Evolutionary conservation across 768 basidiomycete species (phyloP), one percentile per base, ranked within the genome.

Genomic region (Tulasnella sp.): DNA sequence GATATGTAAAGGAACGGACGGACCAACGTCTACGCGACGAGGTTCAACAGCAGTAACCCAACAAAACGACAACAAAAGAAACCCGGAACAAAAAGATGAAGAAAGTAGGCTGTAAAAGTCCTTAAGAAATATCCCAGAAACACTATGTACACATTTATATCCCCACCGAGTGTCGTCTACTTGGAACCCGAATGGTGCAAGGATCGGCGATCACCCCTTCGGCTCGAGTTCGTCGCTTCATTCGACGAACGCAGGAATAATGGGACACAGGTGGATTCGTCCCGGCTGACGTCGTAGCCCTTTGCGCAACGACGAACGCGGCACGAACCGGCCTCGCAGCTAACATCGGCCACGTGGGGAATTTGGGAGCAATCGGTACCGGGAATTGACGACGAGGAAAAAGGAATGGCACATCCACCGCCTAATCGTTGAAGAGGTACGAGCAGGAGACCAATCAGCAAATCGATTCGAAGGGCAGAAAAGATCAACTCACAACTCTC

Each of bases 401-500:
- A 73, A 37, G 76, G 76, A 17, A 74, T 77, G 9, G 71, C 72
- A 29, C 76, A 77, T 52, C 76, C 76, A n/a, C 76, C 76, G 36
- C 76, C 76, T 77, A 29, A 34, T 0, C n/a, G 25, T n/a, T 11
- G 71, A 67, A 0, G 54, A 58, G 36, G 12, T 3, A 17, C 25
- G 37, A 29, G n/a, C 22, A 12, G n/a, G 5, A 3, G 22, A 38
- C 8, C 17, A 22, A 0, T 34, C n/a, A 36, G 37, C 19, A 68
- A 22, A 22, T 22, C 1, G 3, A 29, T 15, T 42, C 19, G 25
- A 17, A 25, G 31, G 25, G 9, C 17, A 37, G 36, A 31, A 54
- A 38, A 45, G n/a, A 0, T 19, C 37, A 11, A 77, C 76, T 52
- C 72, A 77, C 76, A 77, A 71, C 76, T 77, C 71, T 77, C 76